Base-by-base conservation (phyloP, 139 green algal species). In the Tetradesmus obliquus region DNA sequence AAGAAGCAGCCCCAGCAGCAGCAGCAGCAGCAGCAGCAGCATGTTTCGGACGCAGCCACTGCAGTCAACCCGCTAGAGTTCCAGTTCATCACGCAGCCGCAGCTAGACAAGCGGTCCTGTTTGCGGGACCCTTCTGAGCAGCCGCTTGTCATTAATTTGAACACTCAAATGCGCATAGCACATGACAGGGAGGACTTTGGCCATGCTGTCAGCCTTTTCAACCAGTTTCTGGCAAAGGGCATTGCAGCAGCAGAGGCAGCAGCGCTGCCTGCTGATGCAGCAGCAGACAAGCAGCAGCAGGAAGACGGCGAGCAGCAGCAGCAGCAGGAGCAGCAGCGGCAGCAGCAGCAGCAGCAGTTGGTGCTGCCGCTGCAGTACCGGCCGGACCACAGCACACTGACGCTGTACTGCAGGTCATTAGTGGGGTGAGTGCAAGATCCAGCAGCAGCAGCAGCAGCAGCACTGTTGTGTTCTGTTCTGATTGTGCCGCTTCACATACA, bases 401-500 rank as follows among this genome's bases (percentile, higher is more conserved):
- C 45, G 6, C 17, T 62, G 7, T 89, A 89, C 66, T 82, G 62
- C 66, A 81, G 51, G 72, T 82, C 85, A 3, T 66, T 89, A 17
- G 45, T 51, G 7, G 51, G 66, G 85, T 89, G 66, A 66, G 85
- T 88, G 58, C 24, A 6, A 54, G 7, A 24, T 74, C 20, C 54
- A 89, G 32, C 85, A 55, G 45, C 66, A 66, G n/a, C 9, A 82
- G 83, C 83, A 88, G 83, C 83, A 88, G 83, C 82, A 76, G 32
- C 32, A 45, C 32, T 45, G 32, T 45, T 45, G 32, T 45, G 32
- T 45, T 45, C 32, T 45, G 32, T 45, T 45, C 32, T 45, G 32
- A 45, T 45, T 45, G 32, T 45, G 32, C 32, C 32, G 32, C 32
- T 45, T 45, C 32, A 45, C 32, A 45, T 45, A 45, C 32, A 45